Conservation (phyloP, 1,284 basidiomycete genomes). For the Sporisorium scitamineum region DNA sequence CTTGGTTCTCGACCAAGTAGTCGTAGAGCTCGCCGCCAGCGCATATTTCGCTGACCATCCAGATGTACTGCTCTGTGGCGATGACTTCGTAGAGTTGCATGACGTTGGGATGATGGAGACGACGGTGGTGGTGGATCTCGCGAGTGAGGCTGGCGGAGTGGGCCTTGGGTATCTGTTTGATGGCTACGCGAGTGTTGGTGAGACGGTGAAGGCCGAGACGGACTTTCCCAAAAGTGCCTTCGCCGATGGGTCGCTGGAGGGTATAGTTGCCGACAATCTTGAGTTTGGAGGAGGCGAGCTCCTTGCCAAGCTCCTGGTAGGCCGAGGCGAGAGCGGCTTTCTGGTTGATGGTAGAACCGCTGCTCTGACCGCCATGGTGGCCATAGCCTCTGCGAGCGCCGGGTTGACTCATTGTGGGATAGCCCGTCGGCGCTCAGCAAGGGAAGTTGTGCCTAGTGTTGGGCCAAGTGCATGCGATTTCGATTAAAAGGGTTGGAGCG, state of each 20-base stretch:
- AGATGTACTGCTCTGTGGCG: slow-evolving; percentile 92
- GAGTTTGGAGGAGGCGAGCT: slow-evolving; percentile 87
- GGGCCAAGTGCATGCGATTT: not conserved
- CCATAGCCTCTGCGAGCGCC: slow-evolving; percentile 26
- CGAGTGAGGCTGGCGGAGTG: slow-evolving; percentile 81
- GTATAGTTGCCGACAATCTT: slow-evolving; percentile 95
- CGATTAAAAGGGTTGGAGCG: not conserved
- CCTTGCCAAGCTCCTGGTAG: slow-evolving; percentile 95
- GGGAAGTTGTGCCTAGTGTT: not conserved
- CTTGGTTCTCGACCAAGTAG: slow-evolving; percentile 70
- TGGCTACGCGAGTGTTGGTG: slow-evolving; percentile 77
- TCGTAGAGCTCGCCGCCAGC: slow-evolving; percentile 79
- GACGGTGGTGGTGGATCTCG: slow-evolving; percentile 97
- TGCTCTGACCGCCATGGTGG: slow-evolving; percentile 21
- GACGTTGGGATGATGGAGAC: slow-evolving; percentile 93
- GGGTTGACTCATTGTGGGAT: slow-evolving; percentile 28
- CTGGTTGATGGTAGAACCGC: slow-evolving; percentile 55
- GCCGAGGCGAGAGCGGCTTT: slow-evolving; percentile 78
- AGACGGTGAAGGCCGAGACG: slow-evolving; percentile 91
- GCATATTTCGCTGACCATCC: slow-evolving; percentile 97
- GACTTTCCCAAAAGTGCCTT: slow-evolving; percentile 92
- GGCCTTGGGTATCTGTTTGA: slow-evolving; percentile 97
- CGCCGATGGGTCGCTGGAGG: slow-evolving; percentile 91
- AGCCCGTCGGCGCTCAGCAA: slow-evolving; percentile 3
- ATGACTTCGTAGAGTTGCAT: slow-evolving; percentile 97